Evolutionary conservation across 331 rosid species (phyloP), one percentile per base, ranked within the genome.

Genomic region (Cydonia oblonga): DNA sequence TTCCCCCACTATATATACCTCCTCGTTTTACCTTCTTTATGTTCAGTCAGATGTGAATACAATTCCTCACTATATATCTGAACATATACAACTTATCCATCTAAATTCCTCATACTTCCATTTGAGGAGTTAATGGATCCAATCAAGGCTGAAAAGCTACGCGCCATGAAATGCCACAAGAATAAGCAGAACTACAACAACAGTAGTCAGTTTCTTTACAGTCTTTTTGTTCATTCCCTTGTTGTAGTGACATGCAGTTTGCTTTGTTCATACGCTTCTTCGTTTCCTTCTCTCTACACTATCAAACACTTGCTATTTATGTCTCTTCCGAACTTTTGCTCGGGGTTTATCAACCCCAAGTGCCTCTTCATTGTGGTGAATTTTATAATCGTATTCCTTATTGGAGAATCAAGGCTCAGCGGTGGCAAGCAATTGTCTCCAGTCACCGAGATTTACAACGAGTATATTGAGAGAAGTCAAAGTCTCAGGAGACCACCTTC

Each of bases 361-460:
- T 79, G 74, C 75, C 59, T 83, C 35, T 83, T 79, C 67, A 38
- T 83, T 7, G 80, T 83, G 35, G 80, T 76, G 25, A 83, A 79
- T 70, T 80, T 69, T 69, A 83, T 83, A 14, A 69, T 83, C n/a
- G 72, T 67, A 9, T 76, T 76, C 65, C 84, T 83, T 5, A 72
- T 83, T 23, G 82, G 87, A 22, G 84, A 83, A 73, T 83, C 84
- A 2, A 79, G 69, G 66, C 28, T 76, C 22, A 69, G 51, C 19
- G 61, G 51, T 5, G 35, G 68, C 54, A 46, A 78, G 57, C 54
- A 62, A 16, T 12, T 38, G 9, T 69, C 80, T 11, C 77, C 68
- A 11, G 40, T 29, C 25, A 24, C 33, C 7, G 82, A 69, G 18
- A 46, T 83, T 25, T 79, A 76, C 40, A 49, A 59, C 3, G 80